phyloP scores from a whole-genome alignment of 2,329 filamentous ascomycete genomes.

The Monilinia fructicola region DNA sequence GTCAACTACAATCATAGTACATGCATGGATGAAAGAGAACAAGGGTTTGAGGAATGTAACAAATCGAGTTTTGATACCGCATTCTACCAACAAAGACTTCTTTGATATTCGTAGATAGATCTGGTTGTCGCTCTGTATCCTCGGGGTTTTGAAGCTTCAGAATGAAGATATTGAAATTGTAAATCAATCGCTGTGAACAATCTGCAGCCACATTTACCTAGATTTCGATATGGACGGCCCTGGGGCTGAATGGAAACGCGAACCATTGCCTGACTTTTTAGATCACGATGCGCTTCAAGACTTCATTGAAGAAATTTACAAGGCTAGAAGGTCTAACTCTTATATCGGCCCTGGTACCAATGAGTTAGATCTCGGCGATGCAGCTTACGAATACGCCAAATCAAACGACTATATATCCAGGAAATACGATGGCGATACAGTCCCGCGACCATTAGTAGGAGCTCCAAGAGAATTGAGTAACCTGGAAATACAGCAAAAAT shows the following conservation, averaged over 20 bases:
- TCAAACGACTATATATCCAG: too few species aligned
- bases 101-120: background rate
- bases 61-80: background rate
- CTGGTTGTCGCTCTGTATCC: background rate
- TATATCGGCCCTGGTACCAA: background rate
- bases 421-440: too few species aligned
- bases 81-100: constrained; percentile 19
- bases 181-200: background rate
- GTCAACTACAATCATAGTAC: background rate
- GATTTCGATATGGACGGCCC: background rate
- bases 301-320: constrained; percentile 1
- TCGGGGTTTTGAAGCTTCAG: background rate
- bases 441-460: background rate
- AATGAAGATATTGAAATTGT: background rate
- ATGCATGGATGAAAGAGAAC: background rate
- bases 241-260: background rate
- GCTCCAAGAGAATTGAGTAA: background rate
- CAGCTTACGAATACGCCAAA: background rate
- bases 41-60: constrained; percentile 12
- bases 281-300: background rate
- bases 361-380: constrained; percentile 13
- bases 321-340: background rate
- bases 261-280: too few species aligned
- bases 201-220: background rate
- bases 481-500: background rate